phyloP scores from a whole-genome alignment of 1,284 basidiomycete species.

The Ustilago sp. region DNA sequence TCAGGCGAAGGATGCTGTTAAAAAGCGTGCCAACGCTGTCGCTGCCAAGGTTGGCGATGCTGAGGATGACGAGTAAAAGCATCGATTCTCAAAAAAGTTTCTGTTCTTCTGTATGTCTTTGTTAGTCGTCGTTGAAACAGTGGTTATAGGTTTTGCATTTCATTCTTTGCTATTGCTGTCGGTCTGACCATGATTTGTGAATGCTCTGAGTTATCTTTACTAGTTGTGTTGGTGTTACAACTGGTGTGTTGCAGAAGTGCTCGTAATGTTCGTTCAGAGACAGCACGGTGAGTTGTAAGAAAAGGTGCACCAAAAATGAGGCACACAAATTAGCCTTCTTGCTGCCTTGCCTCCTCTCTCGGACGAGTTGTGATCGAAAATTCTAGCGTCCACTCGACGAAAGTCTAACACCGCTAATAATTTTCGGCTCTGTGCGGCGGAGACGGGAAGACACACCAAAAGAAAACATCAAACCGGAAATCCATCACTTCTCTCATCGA shows the following conservation, averaged over 20 bases:
- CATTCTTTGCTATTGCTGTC: not conserved
- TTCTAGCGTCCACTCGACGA: not conserved
- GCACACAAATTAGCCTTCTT: not conserved
- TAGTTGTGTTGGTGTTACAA: not conserved
- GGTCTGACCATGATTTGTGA: not conserved
- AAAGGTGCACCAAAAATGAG: not conserved
- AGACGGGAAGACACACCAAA: not conserved
- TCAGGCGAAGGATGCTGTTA: conserved; percentile 51
- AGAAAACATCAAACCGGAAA: not conserved
- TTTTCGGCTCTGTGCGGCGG: conserved; percentile 8
- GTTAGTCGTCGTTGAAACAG: conserved; percentile 5
- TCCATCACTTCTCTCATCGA: not conserved
- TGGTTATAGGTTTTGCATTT: conserved; percentile 5
- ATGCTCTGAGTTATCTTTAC: too few relatives aligned
- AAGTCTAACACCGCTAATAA: conserved; percentile 5
- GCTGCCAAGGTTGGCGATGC: conserved; percentile 55
- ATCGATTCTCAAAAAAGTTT: not conserved
- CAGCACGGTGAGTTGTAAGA: not conserved
- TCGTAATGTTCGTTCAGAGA: not conserved
- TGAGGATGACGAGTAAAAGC: conserved; percentile 41
- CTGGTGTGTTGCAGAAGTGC: too few relatives aligned
- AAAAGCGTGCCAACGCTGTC: conserved; percentile 54
- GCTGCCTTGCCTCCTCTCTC: not conserved
- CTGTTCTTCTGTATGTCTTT: not conserved
- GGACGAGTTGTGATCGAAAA: conserved; percentile 8